Base-by-base conservation (phyloP, 805 yeast species). In the Wilhelminamyces savonicus region DNA sequence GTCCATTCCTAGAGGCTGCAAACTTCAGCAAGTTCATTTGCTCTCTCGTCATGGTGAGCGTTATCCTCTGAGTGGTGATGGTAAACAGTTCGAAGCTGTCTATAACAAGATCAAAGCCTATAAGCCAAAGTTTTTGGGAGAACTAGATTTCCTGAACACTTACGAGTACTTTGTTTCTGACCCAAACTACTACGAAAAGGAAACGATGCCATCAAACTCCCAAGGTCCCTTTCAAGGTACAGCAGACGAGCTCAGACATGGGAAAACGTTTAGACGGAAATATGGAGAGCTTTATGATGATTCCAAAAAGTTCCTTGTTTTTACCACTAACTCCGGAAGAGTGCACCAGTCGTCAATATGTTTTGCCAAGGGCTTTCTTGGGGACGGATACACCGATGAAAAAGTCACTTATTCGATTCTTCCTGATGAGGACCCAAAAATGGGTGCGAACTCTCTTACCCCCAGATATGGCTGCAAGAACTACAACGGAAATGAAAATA, bases 31-130 rank as follows among this genome's bases (percentile, higher is more conserved):
- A 52, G 84, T 81, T 7, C 86, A 80, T 41, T 55, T 82, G 14
- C 56, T 81, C 29, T 76, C 78, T 41, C 70, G 95, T 46, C 94
- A 85, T 47, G 94, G 90, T 13, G 92, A 83, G 52, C 62, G 94
- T 40, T 82, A 65, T 46, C 86, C 85, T 3, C 69, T 82, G 2
- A 8, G 8, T 19, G 30, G 29, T 10, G 28, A 24, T 23, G 37
- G 37, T 3, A 12, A 29, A 11, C 15, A 26, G 4, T 29, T 29
- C 26, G 59, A 60, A 35, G 44, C 45, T 7, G 35, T 59, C 16
- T 36, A 42, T 39, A 23, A 36, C 9, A 54, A 54, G 34, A 44
- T 63, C 28, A 40, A 48, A 26, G 22, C 29, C 18, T 51, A 54
- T 44, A 45, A 43, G 20, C 40, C 46, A 5, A 41, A 57, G 0